A percentile compares a stretch with the other conserved stretches of the same genome.
These are phyloP conservation scores for Plectranthus barbatus DNA, from an alignment of 257 asterid species.

Conservation along the genomic window DNA sequence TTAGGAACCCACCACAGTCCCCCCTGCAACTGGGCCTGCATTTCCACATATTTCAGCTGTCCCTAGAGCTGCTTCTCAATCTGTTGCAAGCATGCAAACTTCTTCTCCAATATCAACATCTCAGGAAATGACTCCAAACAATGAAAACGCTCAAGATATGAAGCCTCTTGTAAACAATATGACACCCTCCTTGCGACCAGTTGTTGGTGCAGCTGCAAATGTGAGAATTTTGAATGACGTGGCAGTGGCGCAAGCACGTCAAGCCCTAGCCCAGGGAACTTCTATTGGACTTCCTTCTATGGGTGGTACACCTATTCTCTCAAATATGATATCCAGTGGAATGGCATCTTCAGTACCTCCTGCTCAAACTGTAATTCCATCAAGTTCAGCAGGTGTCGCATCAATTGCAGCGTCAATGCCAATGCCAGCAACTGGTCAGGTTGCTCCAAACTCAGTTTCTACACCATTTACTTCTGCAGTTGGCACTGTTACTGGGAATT, in stretches of 20 bases:
- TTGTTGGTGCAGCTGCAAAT: constrained; percentile 69
- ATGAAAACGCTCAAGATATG: constrained; percentile 59
- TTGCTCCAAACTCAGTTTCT: constrained; percentile 53
- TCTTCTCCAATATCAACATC: constrained; percentile 81
- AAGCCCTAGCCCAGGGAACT: constrained; percentile 68
- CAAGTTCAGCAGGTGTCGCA: constrained; percentile 56
- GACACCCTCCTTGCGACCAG: constrained; percentile 62
- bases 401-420: constrained; percentile 52
- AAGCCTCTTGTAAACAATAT: constrained; percentile 53
- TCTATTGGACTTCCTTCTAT: constrained; percentile 62
- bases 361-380: constrained; percentile 55
- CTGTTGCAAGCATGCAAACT: constrained; percentile 57
- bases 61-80: constrained; percentile 69
- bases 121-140: constrained; percentile 42
- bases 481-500: constrained; percentile 35
- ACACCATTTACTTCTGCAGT: constrained; percentile 53
- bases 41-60: constrained; percentile 58
- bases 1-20: constrained; percentile 75
- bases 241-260: constrained; percentile 87
- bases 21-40: constrained; percentile 56
- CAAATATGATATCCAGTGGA: constrained; percentile 87
- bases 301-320: constrained; percentile 77
- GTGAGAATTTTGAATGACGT: constrained; percentile 79
- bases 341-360: constrained; percentile 69
- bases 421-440: constrained; percentile 42